phyloP scores from a whole-genome alignment of 306 rosid genomes.

The Quercus bicolor region DNA sequence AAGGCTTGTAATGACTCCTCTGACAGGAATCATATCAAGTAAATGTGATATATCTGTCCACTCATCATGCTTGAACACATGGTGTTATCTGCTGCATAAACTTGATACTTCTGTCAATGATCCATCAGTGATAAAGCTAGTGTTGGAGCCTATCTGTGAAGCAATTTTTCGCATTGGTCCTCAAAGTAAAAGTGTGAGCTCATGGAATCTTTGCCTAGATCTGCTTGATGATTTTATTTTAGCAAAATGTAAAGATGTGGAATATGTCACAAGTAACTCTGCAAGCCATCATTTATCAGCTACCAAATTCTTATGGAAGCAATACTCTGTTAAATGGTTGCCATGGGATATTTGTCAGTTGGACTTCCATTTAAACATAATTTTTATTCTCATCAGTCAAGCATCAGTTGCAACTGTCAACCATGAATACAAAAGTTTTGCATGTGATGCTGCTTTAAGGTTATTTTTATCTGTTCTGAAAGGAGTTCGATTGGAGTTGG shows the following conservation, averaged over 20 bases:
- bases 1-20: constrained; percentile 82
- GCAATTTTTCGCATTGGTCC: constrained; percentile 59
- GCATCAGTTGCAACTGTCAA: constrained; percentile 42
- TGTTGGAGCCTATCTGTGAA: constrained; percentile 59
- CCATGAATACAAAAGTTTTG: constrained; percentile 40
- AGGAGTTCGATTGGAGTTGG: constrained; percentile 61
- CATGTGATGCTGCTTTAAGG: constrained; percentile 49
- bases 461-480: constrained; percentile 57
- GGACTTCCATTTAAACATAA: constrained; percentile 62
- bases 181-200: constrained; percentile 48
- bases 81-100: constrained; percentile 70
- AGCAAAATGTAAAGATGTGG: constrained; percentile 41
- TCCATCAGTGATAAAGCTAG: constrained; percentile 40
- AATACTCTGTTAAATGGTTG: constrained; percentile 58
- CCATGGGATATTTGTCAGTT: constrained; percentile 67
- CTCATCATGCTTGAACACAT: constrained; percentile 75
- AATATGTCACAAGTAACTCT: constrained; percentile 23
- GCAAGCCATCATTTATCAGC: constrained; percentile 24
- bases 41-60: constrained; percentile 63
- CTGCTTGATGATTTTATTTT: constrained; percentile 55
- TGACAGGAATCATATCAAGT: constrained; percentile 61
- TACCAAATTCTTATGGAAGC: constrained; percentile 51
- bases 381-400: constrained; percentile 46
- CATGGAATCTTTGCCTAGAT: constrained; percentile 60
- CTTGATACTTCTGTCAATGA: constrained; percentile 61